A percentile compares a stretch with the other conserved stretches of the same genome.
These are phyloP conservation scores for Zymoseptoria pseudotritici DNA, from an alignment of 2,329 filamentous ascomycete species.

Conservation along the genomic window DNA sequence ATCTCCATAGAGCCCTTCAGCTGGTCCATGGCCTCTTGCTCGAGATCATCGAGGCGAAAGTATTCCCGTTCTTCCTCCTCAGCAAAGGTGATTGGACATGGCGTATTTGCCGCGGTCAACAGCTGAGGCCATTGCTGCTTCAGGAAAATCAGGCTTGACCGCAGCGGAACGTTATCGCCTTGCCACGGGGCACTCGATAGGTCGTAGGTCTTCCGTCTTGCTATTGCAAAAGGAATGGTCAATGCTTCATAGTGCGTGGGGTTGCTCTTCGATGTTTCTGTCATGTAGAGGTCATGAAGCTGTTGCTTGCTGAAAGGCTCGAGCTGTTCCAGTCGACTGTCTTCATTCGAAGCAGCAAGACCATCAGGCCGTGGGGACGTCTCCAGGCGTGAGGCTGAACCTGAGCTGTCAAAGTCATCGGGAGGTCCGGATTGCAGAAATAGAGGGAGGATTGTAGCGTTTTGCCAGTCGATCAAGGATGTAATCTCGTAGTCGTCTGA, in stretches of 20 bases:
- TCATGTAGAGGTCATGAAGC: conserved; percentile 14
- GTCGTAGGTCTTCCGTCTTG: conserved; percentile 15
- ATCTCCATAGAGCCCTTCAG: conserved; percentile 11
- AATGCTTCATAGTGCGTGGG: conserved; percentile 16
- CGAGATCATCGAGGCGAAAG: conserved; percentile 19
- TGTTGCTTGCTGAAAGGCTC: conserved; percentile 8
- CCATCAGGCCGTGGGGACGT: not conserved
- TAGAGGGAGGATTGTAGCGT: conserved; percentile 31
- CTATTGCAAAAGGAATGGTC: conserved; percentile 11
- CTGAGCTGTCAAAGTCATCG: conserved; percentile 32
- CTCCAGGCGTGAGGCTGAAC: not conserved
- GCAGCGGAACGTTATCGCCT: conserved; percentile 21
- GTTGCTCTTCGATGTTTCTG: conserved; percentile 8
- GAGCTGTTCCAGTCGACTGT: not conserved
- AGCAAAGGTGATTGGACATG: conserved; percentile 15
- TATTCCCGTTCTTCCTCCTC: conserved; percentile 16
- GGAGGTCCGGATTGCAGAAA: conserved; percentile 35
- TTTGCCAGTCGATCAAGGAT: conserved; percentile 38
- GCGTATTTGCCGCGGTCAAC: not conserved
- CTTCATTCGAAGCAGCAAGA: not conserved
- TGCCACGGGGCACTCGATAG: conserved; percentile 19
- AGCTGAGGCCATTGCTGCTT: conserved; percentile 13
- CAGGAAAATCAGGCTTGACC: conserved; percentile 15
- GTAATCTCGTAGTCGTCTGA: conserved; percentile 21
- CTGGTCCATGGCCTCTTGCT: conserved; percentile 19